These are phyloP conservation scores for Aspergillaceae sp. DNA, from an alignment of 2,329 filamentous ascomycete genomes.

Conservation along the genomic window DNA sequence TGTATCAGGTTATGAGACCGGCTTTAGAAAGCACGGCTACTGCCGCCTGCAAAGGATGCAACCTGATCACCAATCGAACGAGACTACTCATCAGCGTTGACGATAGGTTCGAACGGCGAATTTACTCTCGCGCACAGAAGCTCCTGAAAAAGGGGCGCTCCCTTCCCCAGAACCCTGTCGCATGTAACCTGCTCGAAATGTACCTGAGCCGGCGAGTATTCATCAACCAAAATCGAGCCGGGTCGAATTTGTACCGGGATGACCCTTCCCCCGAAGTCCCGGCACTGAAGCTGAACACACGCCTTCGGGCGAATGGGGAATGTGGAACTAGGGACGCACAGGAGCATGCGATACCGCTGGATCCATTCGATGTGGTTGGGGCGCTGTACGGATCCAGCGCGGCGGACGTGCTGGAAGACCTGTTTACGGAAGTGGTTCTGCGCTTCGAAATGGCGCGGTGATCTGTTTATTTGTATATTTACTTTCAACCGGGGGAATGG, in stretches of 20 bases:
- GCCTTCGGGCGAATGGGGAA: too few species aligned
- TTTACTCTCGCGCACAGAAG: neutral
- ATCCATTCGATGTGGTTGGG: too few species aligned
- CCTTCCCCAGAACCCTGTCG: neutral
- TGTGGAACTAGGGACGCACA: too few species aligned
- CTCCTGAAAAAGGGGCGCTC: neutral
- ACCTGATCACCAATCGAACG: neutral
- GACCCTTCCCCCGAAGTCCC: neutral
- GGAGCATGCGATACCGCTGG: too few species aligned
- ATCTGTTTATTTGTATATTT: too few species aligned
- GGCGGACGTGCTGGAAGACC: too few species aligned
- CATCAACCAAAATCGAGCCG: neutral
- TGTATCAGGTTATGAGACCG: neutral
- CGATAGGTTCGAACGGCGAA: neutral
- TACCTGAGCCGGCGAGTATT: neutral
- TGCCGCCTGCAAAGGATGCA: neutral
- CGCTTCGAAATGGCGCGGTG: too few species aligned
- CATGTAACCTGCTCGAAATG: neutral
- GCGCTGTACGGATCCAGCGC: too few species aligned
- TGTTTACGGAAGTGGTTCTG: too few species aligned
- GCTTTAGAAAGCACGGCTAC: neutral
- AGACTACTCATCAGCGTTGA: neutral
- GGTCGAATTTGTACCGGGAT: neutral
- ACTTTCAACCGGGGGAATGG: too few species aligned
- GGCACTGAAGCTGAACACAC: too few species aligned